Percentiles rank a stretch among this genome's conserved stretches.
Conservation (phyloP, 805 yeast genomes). For the Kluyveromyces wickerhamii region DNA sequence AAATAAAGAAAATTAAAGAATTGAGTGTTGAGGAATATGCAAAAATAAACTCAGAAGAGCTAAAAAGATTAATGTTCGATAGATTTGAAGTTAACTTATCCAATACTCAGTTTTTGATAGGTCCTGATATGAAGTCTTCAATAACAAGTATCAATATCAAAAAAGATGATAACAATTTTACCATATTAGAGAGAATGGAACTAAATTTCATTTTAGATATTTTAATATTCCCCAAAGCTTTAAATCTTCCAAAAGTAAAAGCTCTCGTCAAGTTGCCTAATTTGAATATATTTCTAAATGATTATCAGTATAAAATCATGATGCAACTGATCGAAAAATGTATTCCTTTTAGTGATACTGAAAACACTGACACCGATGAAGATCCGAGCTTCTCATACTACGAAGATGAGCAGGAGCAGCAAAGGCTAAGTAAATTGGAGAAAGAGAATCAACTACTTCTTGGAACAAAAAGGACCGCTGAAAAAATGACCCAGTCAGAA, state of each 20-base stretch:
- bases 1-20: constrained; percentile 59
- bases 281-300: constrained; percentile 66
- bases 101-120: constrained; percentile 84
- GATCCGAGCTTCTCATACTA: not conserved
- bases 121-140: constrained; percentile 71
- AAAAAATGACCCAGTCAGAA: constrained; percentile 37
- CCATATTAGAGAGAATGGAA: constrained; percentile 68
- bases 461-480: constrained; percentile 22
- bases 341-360: constrained; percentile 42
- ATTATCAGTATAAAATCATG: constrained; percentile 81
- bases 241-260: constrained; percentile 61
- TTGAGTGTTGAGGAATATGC: constrained; percentile 68
- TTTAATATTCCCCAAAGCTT: constrained; percentile 78
- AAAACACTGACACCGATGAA: constrained; percentile 7
- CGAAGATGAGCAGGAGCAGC: constrained; percentile 9
- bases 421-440: constrained; percentile 12
- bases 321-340: constrained; percentile 68
- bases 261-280: constrained; percentile 72
- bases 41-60: constrained; percentile 33
- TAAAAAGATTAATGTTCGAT: constrained; percentile 83
- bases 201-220: constrained; percentile 69
- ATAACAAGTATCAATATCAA: constrained; percentile 57
- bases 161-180: constrained; percentile 34
- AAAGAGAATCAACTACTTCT: constrained; percentile 20
- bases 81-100: constrained; percentile 66